phyloP scores from a whole-genome alignment of 306 rosid genomes.

The Quercus wislizeni region DNA sequence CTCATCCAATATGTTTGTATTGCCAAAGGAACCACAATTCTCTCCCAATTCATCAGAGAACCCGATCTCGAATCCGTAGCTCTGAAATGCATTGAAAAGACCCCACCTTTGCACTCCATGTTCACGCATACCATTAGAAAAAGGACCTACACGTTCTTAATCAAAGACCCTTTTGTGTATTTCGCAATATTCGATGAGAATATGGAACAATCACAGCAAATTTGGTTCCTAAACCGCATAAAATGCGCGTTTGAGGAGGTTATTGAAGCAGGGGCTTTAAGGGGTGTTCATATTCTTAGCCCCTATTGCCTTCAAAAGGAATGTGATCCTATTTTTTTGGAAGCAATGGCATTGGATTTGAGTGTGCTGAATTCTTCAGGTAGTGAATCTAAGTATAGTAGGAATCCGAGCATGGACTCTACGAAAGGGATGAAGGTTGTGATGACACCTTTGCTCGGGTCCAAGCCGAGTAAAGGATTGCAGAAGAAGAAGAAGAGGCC shows the following conservation, averaged over 20 bases:
- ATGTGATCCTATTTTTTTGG: conserved; percentile 38
- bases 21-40: conserved; percentile 55
- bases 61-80: conserved; percentile 52
- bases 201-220: conserved; percentile 46
- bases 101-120: conserved; percentile 63
- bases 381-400: neutral
- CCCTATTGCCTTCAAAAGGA: conserved; percentile 58
- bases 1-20: conserved; percentile 69
- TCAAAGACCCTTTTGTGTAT: conserved; percentile 49
- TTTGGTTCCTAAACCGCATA: conserved; percentile 50
- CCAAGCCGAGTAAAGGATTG: conserved; percentile 39
- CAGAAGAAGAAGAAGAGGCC: conserved; percentile 84
- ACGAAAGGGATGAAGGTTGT: conserved; percentile 23
- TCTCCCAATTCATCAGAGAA: conserved; percentile 54
- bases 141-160: conserved; percentile 53
- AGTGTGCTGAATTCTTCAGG: conserved; percentile 18
- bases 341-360: conserved; percentile 23
- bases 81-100: conserved; percentile 51
- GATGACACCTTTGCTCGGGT: conserved; percentile 37
- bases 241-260: conserved; percentile 31
- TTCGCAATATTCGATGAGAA: conserved; percentile 58
- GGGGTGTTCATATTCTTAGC: conserved; percentile 19
- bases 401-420: conserved; percentile 38
- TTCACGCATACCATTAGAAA: conserved; percentile 60
- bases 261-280: conserved; percentile 12